Base-by-base conservation (phyloP, 1,284 basidiomycete genomes). In the Ustilago loliicola region DNA sequence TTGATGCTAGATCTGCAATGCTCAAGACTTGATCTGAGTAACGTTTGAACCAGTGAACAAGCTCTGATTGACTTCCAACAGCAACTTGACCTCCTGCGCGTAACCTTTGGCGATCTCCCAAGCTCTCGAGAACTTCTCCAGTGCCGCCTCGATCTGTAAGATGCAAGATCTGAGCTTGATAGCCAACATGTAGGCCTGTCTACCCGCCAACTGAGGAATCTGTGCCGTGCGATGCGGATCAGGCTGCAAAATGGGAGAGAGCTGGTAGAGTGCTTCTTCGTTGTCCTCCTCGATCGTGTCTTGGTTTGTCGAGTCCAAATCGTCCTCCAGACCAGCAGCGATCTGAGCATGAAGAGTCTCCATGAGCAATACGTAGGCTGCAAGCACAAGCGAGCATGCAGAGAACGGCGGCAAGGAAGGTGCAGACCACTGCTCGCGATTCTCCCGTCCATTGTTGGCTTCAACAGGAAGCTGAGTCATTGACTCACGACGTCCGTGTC, bases 301-400 rank as follows among this genome's bases (percentile, higher is more conserved):
- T 23, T 53, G 53, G 45, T 53, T 72, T 38, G 61, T 67, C 9
- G 68, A 65, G n/a, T 73, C 65, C 15, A 73, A 5, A 50, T 73
- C 65, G 36, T 70, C 76, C n/a, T 68, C 60, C 11, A 63, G 21
- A 1, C 73, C 69, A 0, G 77, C 66, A 1, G 73, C 71, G 25
- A 82, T 68, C 52, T 80, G 77, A 11, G 76, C 80, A 21, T 80
- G 75, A 23, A 82, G 74, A 19, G 79, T 81, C 54, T 79, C 74
- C 80, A 82, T 82, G 32, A 82, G 64, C 53, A 77, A 50, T 19
- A 79, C 79, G 61, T 82, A 82, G 2, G 80, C 79, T 1, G 74
- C 80, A 3, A 82, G 69, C 11, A 82, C 80, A 17, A 78, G 72
- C 53, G 79, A 80, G 65, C 80, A 82, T 19, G 79, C 79, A 36